Evolutionary conservation across 257 asterid species (phyloP).

Genomic region (Lavandula angustifolia): DNA sequence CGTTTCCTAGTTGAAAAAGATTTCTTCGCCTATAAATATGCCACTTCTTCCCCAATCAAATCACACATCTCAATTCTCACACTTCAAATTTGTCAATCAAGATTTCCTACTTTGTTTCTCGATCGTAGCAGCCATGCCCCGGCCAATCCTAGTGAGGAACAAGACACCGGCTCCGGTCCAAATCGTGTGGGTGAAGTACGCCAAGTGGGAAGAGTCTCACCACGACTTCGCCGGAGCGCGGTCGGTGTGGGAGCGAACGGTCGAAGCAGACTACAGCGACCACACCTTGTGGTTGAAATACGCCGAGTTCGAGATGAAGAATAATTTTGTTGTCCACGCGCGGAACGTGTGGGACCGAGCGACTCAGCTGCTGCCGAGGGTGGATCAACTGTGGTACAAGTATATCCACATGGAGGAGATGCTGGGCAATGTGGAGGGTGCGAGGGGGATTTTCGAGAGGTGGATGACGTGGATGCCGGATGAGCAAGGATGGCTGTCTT

Average conservation of each 20-base stretch:
- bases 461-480: conserved; percentile 98
- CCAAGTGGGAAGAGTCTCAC: conserved; percentile 91
- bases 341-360: conserved; percentile 92
- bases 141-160: conserved; percentile 55
- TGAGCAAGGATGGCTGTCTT: conserved; percentile 85
- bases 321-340: conserved; percentile 70
- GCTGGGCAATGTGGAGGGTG: conserved; percentile 81
- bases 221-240: conserved; percentile 76
- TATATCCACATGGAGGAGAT: conserved; percentile 94
- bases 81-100: too few species aligned
- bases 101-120: too few species aligned
- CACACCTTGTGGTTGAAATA: conserved; percentile 87
- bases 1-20: too few species aligned
- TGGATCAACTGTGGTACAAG: conserved; percentile 69
- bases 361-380: conserved; percentile 66
- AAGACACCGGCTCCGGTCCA: conserved; percentile 81
- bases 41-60: too few species aligned
- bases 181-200: conserved; percentile 92
- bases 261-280: conserved; percentile 78
- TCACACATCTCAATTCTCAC: too few species aligned
- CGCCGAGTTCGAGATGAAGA: conserved; percentile 91
- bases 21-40: too few species aligned
- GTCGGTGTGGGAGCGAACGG: conserved; percentile 94
- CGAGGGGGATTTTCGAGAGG: conserved; percentile 76
- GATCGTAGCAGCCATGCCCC: not conserved